These are phyloP conservation scores for Colletotrichum ledebouriae DNA, from an alignment of 2,329 filamentous ascomycete genomes.

Conservation along the genomic window DNA sequence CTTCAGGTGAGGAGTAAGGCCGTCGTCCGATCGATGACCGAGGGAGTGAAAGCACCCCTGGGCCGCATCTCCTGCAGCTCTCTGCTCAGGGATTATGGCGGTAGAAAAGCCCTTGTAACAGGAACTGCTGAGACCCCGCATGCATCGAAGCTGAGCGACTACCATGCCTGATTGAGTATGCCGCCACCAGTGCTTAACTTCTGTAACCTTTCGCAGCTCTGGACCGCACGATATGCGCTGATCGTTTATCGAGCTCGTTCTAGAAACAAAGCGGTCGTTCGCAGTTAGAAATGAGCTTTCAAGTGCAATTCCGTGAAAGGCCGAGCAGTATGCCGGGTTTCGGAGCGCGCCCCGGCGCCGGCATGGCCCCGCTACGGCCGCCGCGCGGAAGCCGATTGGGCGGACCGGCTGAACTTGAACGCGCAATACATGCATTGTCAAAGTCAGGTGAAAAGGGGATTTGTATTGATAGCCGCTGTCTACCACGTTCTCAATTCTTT, in stretches of 20 bases:
- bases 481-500: background rate
- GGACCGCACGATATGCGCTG: background rate
- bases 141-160: conserved; percentile 18
- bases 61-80: conserved; percentile 19
- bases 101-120: conserved; percentile 11
- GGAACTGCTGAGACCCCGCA: conserved; percentile 29
- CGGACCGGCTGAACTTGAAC: conserved; percentile 24
- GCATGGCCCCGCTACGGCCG: conserved; percentile 13
- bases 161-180: conserved; percentile 5
- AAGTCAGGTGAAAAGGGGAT: conserved; percentile 17
- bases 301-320: too few species aligned
- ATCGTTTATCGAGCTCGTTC: too few species aligned
- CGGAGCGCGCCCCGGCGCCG: conserved; percentile 1
- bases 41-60: conserved; percentile 15
- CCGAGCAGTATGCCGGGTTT: background rate
- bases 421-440: conserved; percentile 20
- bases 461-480: background rate
- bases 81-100: conserved; percentile 23
- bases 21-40: conserved; percentile 25
- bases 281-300: background rate
- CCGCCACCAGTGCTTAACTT: conserved; percentile 1
- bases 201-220: background rate
- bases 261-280: background rate
- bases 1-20: conserved; percentile 24
- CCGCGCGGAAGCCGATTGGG: conserved; percentile 15